A percentile compares a stretch with the other conserved stretches of the same genome.
Conservation (phyloP, 805 yeast genomes). For the Zygotorulaspora danielsina region DNA sequence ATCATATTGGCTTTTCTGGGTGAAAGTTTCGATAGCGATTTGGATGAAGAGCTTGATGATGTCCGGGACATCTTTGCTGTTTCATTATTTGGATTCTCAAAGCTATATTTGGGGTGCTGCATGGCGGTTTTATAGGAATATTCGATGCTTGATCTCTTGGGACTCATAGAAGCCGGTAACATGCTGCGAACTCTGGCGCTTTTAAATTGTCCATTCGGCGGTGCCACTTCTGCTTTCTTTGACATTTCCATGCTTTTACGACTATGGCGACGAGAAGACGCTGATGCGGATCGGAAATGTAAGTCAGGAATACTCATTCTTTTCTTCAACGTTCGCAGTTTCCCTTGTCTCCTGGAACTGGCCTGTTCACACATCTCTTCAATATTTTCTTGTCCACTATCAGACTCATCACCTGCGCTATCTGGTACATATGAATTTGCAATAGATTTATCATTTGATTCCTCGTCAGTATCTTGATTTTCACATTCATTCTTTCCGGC, state of each 20-base stretch:
- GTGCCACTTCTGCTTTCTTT: not conserved
- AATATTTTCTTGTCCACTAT: not conserved
- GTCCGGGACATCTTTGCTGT: constrained; percentile 7
- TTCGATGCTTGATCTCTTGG: constrained; percentile 5
- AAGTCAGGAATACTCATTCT: constrained; percentile 26
- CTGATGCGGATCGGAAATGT: constrained; percentile 11
- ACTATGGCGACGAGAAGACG: constrained; percentile 8
- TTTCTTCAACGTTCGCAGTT: constrained; percentile 21
- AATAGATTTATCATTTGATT: not conserved
- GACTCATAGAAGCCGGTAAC: constrained; percentile 7
- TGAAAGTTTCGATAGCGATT: constrained; percentile 7
- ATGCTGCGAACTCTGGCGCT: not conserved
- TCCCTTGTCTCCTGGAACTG: constrained; percentile 13
- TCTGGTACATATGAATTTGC: not conserved
- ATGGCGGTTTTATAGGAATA: constrained; percentile 3
- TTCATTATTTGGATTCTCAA: constrained; percentile 2
- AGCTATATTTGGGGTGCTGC: not conserved
- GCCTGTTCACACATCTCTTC: not conserved
- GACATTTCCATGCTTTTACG: constrained; percentile 8
- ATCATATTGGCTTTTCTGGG: constrained; percentile 10
- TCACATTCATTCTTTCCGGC: not conserved
- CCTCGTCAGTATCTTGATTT: not conserved
- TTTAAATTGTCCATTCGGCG: not conserved
- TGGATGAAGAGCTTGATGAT: constrained; percentile 6
- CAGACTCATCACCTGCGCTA: not conserved